phyloP scores from a whole-genome alignment of 176 grass and related monocot genomes.

The Themeda triandra region DNA sequence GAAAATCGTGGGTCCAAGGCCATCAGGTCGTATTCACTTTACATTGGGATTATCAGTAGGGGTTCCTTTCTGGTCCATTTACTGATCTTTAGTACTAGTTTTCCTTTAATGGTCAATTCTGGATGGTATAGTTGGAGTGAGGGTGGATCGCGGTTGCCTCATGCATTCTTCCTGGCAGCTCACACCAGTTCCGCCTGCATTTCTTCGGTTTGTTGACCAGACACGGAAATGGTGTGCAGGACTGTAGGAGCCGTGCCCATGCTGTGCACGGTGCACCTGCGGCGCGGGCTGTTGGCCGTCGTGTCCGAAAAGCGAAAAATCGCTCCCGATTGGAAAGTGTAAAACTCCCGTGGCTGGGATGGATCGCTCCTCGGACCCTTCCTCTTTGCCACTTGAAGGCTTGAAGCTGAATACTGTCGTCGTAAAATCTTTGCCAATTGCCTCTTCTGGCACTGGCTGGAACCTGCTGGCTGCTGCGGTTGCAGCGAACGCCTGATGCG shows the following conservation, averaged over 20 bases:
- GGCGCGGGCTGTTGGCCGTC: neutral
- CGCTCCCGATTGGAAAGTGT: neutral
- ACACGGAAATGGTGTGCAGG: neutral
- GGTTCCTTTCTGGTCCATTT: neutral
- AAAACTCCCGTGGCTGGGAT: neutral
- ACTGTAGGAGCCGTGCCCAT: neutral
- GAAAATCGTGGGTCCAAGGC: neutral
- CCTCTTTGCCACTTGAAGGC: neutral
- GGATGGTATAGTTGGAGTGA: neutral
- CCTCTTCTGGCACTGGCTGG: neutral
- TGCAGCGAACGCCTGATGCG: neutral
- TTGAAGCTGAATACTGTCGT: neutral
- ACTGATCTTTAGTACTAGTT: neutral
- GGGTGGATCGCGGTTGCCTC: constrained; percentile 17
- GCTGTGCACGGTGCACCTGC: neutral
- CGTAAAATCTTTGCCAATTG: neutral
- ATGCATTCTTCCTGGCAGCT: neutral
- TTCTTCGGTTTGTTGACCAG: constrained; percentile 20
- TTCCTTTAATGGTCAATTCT: neutral
- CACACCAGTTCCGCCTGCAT: neutral
- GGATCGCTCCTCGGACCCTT: neutral
- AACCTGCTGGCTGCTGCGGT: neutral
- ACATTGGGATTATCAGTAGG: neutral
- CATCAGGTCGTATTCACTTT: neutral
- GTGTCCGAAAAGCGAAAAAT: neutral